Evolutionary conservation across 257 asterid species (phyloP).

Genomic region (Plantago ovata): DNA sequence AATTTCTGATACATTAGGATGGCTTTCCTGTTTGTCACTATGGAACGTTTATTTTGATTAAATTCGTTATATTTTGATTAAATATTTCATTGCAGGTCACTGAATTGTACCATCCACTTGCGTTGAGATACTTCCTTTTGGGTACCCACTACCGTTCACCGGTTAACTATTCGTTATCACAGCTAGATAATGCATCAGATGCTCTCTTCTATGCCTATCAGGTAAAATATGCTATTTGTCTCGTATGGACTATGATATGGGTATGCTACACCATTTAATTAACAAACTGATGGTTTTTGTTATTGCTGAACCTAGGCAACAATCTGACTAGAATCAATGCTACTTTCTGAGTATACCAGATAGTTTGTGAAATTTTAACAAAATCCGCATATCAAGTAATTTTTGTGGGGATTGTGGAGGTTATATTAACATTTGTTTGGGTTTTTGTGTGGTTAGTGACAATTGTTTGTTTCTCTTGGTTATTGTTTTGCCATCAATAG

Average conservation of each 20-base stretch:
- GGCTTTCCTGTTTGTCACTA: background rate
- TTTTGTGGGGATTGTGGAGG: too few species aligned
- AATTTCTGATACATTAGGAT: background rate
- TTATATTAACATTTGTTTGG: too few species aligned
- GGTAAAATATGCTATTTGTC: constrained; percentile 37
- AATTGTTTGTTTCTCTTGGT: background rate
- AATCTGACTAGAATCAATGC: too few species aligned
- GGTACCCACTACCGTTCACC: constrained; percentile 87
- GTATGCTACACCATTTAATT: too few species aligned
- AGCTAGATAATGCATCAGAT: constrained; percentile 73
- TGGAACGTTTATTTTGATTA: too few species aligned
- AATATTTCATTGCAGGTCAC: constrained; percentile 51
- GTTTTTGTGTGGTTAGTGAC: background rate
- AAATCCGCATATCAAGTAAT: too few species aligned
- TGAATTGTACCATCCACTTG: constrained; percentile 75
- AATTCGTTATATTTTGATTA: background rate
- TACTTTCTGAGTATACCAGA: too few species aligned
- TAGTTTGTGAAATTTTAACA: too few species aligned
- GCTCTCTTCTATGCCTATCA: constrained; percentile 67
- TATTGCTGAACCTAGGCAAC: too few species aligned
- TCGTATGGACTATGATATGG: background rate
- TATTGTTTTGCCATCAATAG: constrained; percentile 32
- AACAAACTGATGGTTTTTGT: too few species aligned
- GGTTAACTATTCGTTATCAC: constrained; percentile 66
- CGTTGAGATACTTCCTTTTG: constrained; percentile 76